Base-by-base conservation (phyloP, 2,329 filamentous ascomycete genomes). In the Thelonectria blattea region DNA sequence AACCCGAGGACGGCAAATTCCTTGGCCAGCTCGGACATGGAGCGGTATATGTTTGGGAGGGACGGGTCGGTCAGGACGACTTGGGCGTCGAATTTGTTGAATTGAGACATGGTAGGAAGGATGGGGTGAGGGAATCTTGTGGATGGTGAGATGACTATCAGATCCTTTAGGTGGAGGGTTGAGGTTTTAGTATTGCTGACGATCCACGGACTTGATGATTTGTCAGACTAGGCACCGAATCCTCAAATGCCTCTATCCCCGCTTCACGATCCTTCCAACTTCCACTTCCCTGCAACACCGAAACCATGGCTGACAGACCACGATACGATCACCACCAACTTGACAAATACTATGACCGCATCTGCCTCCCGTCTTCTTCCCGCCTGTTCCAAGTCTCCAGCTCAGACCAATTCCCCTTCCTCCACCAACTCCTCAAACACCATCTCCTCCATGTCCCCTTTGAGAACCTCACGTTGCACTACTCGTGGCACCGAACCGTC, bases 391-490 rank as follows among this genome's bases (percentile, higher is more conserved):
- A 20, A 15, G 15, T 42, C n/a, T 7, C 39, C 17, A 5, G 15
- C 17, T 6, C 9, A 6, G 39, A 42, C 15, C 39, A 42, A 20
- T 42, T 42, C 12, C 39, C 15, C 3, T 20, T n/a, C 9, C 17
- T 42, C 15, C 14, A 17, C n/a, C 14, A 20, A 7, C 17, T 42
- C 9, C 39, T 17, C 5, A 42, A 10, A 11, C 17, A 42, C 39
- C 39, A 42, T 3, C 39, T 42, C 17, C 3, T 42, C 46, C 15
- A 34, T 2, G 17, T 86, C 7, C 83, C 83, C 0, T 86, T 85
- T 50, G 84, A 86, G 60, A 83, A 80, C 56, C 69, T 86, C 5
- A 73, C 77, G 10, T 72, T 86, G 10, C 83, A 86, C 69, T 85
- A 85, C 70, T 73, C 74, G 5, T 60, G 62, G 5, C 62, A 71